These are phyloP conservation scores for Aspergillus texensis DNA, from an alignment of 2,329 filamentous ascomycete species.

Conservation along the genomic window DNA sequence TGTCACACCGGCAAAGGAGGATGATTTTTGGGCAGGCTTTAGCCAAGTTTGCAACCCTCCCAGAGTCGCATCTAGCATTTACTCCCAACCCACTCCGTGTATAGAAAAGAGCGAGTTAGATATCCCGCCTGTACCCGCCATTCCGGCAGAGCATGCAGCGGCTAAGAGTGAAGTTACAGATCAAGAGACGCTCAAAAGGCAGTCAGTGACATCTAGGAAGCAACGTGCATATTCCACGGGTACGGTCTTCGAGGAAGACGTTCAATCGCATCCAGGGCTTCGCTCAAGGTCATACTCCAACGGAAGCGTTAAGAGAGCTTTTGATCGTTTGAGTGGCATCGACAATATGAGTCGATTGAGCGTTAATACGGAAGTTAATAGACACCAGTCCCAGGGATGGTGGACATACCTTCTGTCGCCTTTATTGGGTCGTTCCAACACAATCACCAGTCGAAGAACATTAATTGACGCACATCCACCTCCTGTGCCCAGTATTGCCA, in stretches of 20 bases:
- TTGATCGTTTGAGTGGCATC: slow-evolving; percentile 28
- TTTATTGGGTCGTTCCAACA: slow-evolving; percentile 42
- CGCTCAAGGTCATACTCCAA: slow-evolving; percentile 30
- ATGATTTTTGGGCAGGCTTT: slow-evolving; percentile 38
- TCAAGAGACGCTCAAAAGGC: slow-evolving; percentile 18
- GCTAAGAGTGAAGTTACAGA: slow-evolving; percentile 17
- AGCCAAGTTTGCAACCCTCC: slow-evolving; percentile 29
- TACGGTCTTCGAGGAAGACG: slow-evolving; percentile 43
- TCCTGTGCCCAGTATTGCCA: slow-evolving; percentile 29
- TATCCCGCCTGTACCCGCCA: slow-evolving; percentile 45
- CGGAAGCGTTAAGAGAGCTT: slow-evolving; percentile 33
- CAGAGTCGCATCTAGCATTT: slow-evolving; percentile 46
- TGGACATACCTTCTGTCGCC: slow-evolving; percentile 53
- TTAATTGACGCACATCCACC: slow-evolving; percentile 27
- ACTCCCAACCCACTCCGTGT: slow-evolving; percentile 45
- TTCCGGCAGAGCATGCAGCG: slow-evolving; percentile 36
- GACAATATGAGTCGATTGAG: slow-evolving; percentile 27
- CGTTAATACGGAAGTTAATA: slow-evolving; percentile 39
- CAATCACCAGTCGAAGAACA: slow-evolving; percentile 33
- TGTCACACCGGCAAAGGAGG: slow-evolving; percentile 48
- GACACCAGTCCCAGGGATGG: slow-evolving; percentile 52
- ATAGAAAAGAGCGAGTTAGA: slow-evolving; percentile 27
- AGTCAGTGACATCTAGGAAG: slow-evolving; percentile 25
- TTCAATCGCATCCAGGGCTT: slow-evolving; percentile 9
- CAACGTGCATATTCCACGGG: slow-evolving; percentile 36